A percentile compares a stretch with the other conserved stretches of the same genome.
phyloP scores from a whole-genome alignment of 495 filamentous ascomycete genomes.

The Chaetomium cochliodes region DNA sequence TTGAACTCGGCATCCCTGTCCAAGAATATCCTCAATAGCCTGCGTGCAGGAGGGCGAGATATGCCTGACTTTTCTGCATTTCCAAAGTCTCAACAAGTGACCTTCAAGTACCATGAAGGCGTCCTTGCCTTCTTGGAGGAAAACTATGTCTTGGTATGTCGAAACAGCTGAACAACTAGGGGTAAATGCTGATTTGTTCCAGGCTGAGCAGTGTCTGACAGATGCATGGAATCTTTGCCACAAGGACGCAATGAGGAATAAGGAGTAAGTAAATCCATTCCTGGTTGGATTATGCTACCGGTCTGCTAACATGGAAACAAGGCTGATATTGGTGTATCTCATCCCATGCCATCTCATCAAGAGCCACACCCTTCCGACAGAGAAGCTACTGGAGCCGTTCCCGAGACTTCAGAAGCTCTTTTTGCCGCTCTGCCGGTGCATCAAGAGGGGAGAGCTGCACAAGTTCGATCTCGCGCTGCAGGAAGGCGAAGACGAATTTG shows the following conservation, averaged over 20 bases:
- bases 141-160: conserved; percentile 69
- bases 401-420: conserved; percentile 79
- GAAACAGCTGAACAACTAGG: not conserved
- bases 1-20: conserved; percentile 83
- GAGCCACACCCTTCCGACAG: conserved; percentile 75
- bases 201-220: conserved; percentile 79
- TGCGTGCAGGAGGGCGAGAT: conserved; percentile 72
- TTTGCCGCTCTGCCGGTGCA: conserved; percentile 69
- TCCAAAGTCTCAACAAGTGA: conserved; percentile 88
- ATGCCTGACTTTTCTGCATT: conserved; percentile 72
- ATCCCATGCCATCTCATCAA: conserved; percentile 89
- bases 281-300: not conserved
- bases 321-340: conserved; percentile 91
- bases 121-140: conserved; percentile 89
- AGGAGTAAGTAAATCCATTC: conserved; percentile 57
- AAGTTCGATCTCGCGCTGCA: conserved; percentile 82
- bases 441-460: conserved; percentile 75
- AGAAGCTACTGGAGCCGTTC: conserved; percentile 65
- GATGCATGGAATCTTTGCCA: conserved; percentile 78
- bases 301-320: conserved; percentile 35
- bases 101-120: conserved; percentile 92
- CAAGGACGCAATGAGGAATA: conserved; percentile 65
- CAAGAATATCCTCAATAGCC: conserved; percentile 81
- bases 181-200: conserved; percentile 24
- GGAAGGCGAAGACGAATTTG: conserved; percentile 80